phyloP scores from a whole-genome alignment of 1,284 basidiomycete genomes.

The Ustilago vetiveriae region DNA sequence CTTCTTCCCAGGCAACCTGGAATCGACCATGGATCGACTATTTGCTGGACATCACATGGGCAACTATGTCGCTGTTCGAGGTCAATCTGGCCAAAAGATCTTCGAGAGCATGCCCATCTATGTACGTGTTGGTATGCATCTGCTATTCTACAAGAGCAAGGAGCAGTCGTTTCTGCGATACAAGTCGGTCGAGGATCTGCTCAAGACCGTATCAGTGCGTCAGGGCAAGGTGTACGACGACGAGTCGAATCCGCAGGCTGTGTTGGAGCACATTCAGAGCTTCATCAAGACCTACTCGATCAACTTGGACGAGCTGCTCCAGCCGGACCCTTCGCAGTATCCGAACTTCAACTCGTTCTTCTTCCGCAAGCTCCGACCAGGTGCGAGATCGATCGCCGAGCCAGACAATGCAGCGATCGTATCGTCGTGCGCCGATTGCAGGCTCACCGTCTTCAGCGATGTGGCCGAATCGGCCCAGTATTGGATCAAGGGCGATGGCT shows the following conservation, averaged over 20 bases:
- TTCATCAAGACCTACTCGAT: slow-evolving; percentile 93
- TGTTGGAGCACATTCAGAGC: slow-evolving; percentile 80
- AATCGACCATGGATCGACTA: slow-evolving; percentile 44
- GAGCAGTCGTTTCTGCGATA: slow-evolving; percentile 87
- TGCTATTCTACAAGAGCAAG: slow-evolving; percentile 96
- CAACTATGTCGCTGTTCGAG: slow-evolving; percentile 58
- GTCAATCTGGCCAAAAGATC: slow-evolving; percentile 44
- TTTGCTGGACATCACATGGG: slow-evolving; percentile 55
- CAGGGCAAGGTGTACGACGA: slow-evolving; percentile 71
- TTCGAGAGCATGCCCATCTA: slow-evolving; percentile 81
- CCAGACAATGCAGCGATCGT: slow-evolving; percentile 79
- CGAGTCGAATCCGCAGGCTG: slow-evolving; percentile 89
- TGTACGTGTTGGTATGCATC: slow-evolving; percentile 87
- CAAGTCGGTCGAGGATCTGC: slow-evolving; percentile 85
- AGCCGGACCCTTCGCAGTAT: slow-evolving; percentile 73
- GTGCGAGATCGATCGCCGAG: slow-evolving; percentile 79
- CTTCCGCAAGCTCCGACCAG: slow-evolving; percentile 86
- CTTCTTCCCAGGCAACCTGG: slow-evolving; percentile 43
- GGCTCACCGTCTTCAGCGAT: slow-evolving; percentile 89
- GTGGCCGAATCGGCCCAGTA: slow-evolving; percentile 83
- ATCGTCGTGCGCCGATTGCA: slow-evolving; percentile 90
- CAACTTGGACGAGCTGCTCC: slow-evolving; percentile 80
- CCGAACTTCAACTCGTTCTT: slow-evolving; percentile 92
- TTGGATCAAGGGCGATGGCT: slow-evolving; percentile 98
- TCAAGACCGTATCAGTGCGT: slow-evolving; percentile 43